Base-by-base conservation (phyloP, 192 early-diverging fungal genomes). In the Backusella liffmaniae region DNA sequence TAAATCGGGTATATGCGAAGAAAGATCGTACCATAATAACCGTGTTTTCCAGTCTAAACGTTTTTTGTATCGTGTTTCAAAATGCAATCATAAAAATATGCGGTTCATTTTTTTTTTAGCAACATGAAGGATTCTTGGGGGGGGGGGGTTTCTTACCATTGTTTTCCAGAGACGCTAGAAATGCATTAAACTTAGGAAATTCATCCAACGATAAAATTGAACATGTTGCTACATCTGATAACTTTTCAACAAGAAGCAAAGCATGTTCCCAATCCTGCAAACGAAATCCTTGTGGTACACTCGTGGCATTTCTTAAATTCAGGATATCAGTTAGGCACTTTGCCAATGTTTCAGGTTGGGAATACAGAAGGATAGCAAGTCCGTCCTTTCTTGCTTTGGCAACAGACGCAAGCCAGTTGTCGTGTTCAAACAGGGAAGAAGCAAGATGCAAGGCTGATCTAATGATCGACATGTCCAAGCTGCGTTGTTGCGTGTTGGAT, bases 31-130 rank as follows among this genome's bases (percentile, higher is more conserved):
- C 53, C 49, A 62, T 26, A 59, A 56, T 26, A 73, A 29, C 21
- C 59, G 72, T 4, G 56, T 73, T 73, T 62, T 65, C 72, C 72
- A 73, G 37, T 73, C 72, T 73, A 62, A 26, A 12, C 10, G 10
- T 59, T 59, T 59, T 59, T 23, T 56, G 9, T 59, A 15, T 49
- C 9, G 23, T 59, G 56, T 59, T 26, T 59, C 21, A n/a, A 23
- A 26, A 59, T 12, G 56, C 23, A 59, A 32, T 32, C 30, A 32
- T 32, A 32, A 32, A 32, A 32, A 29, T 26, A 26, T 18, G 46
- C 46, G 46, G 5, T 49, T 49, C 1, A 18, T 49, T 62, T 62
- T 59, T 56, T 21, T 41, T 5, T 71, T 71, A 15, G 30, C 30
- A 30, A 30, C 30, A 30, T 30, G 30, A 30, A 30, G 30, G 30